Evolutionary conservation across 805 yeast species (phyloP), one percentile per base, ranked within the genome.

Genomic region (Saturnispora quitensis): DNA sequence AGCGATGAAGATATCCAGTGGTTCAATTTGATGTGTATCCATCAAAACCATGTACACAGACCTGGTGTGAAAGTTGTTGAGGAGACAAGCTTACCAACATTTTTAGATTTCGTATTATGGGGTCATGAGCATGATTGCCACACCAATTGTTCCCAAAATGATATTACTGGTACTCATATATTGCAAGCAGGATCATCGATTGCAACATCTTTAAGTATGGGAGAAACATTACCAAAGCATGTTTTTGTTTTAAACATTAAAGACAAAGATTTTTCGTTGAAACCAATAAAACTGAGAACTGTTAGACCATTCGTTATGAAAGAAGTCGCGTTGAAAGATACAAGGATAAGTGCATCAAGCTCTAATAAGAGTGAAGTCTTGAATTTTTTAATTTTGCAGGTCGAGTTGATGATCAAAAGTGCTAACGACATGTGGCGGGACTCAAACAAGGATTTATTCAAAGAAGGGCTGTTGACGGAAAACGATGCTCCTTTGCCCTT

Each of bases 71-170:
- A 88, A 4, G 85, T 85, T 57, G 71, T 93, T 4, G 98, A 97
- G 5, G 98, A 90, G 56, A 75, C 74, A 50, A 85, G 86, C 58
- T 68, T 93, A 24, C 99, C 98, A 0, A 71, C 75, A 8, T 89
- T 90, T 62, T 61, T 93, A 45, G 89, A 93, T 62, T 72, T 91
- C 52, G 82, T 93, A 0, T 69, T 90, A 2, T 93, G 99, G 99
- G 99, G 99, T 17, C 99, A 93, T 66, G 99, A 93, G 64, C 99
- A 93, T 67, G 97, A 93, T 63, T 89, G 97, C 62, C 74, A 83
- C 4, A 87, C 91, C 1, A 79, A 78, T 53, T 80, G 95, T 0
- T 75, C 73, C 1, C 71, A 71, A 44, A 84, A 84, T 59, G 71
- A 79, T 1, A 74, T 73, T 10, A 76, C 76, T 2, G 84, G 83